Conservation (phyloP, 2,329 filamentous ascomycete genomes). For the Cadophora sp. region DNA sequence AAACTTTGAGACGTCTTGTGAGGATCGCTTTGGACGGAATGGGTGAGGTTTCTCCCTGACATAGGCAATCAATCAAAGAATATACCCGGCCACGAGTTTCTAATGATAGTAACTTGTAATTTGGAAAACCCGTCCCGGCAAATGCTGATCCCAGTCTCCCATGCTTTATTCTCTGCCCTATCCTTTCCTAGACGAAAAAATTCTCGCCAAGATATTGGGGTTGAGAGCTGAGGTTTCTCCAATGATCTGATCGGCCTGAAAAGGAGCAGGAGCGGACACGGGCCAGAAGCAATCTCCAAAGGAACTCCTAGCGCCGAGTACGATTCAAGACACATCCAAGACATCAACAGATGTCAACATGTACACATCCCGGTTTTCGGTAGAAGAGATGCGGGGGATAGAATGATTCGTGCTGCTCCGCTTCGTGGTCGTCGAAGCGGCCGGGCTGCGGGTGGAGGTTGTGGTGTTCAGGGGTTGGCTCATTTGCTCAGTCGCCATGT, state of each 20-base stretch:
- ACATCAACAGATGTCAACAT: conserved; percentile 12
- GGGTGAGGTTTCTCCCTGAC: neutral
- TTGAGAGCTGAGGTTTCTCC: neutral
- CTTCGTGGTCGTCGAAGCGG: conserved; percentile 17
- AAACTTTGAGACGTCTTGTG: conserved; percentile 10
- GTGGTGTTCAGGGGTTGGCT: conserved; percentile 15
- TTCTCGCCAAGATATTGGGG: conserved; percentile 14
- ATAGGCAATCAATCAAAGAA: neutral
- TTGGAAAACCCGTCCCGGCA: conserved; percentile 6
- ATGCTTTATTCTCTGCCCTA: neutral
- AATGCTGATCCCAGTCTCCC: conserved; percentile 3
- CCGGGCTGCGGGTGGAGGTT: conserved; percentile 14
- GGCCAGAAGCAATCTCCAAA: neutral
- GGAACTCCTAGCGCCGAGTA: conserved; percentile 13
- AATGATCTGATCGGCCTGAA: neutral
- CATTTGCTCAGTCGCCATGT: conserved; percentile 13
- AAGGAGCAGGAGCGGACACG: neutral
- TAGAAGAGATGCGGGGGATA: conserved; percentile 23
- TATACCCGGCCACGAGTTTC: conserved; percentile 12
- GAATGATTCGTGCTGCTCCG: neutral
- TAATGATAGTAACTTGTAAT: conserved; percentile 14
- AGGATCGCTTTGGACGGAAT: neutral
- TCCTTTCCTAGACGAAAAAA: neutral
- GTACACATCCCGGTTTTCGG: conserved; percentile 12
- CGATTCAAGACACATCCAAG: too few species aligned